These are phyloP conservation scores for Pythium sukuiense DNA, from an alignment of 352 stramenopile genomes.

Conservation along the genomic window DNA sequence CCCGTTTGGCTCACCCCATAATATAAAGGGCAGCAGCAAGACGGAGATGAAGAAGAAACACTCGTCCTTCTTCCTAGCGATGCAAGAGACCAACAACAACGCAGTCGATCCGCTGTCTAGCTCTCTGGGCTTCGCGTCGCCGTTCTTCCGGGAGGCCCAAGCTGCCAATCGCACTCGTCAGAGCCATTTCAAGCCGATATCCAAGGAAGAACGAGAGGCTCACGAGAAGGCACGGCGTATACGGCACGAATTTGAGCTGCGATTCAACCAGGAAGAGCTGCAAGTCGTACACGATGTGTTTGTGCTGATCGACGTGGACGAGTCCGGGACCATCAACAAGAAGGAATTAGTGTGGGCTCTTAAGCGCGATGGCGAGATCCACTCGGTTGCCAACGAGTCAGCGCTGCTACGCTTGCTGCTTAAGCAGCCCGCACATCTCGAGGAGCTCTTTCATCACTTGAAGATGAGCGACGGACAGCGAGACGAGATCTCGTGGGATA, in stretches of 20 bases:
- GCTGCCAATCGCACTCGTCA: not conserved
- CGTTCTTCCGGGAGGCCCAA: constrained; percentile 20
- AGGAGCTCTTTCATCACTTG: constrained; percentile 34
- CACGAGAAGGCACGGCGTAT: constrained; percentile 4
- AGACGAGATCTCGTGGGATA: constrained; percentile 51
- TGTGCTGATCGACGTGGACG: constrained; percentile 60
- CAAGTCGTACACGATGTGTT: constrained; percentile 48
- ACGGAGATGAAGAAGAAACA: constrained; percentile 13
- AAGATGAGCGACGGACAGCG: constrained; percentile 21
- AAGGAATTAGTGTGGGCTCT: constrained; percentile 66
- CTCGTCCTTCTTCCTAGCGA: constrained; percentile 10
- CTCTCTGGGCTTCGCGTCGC: constrained; percentile 31
- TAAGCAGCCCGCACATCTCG: constrained; percentile 47
- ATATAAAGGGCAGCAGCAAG: not conserved
- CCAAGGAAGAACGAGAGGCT: not conserved
- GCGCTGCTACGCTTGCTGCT: constrained; percentile 47
- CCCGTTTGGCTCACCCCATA: not conserved
- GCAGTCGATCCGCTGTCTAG: constrained; percentile 25
- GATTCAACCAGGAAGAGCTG: constrained; percentile 45
- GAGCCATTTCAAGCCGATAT: constrained; percentile 2
- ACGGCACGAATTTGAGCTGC: constrained; percentile 13
- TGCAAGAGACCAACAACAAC: constrained; percentile 18
- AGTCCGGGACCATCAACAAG: constrained; percentile 63
- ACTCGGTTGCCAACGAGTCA: constrained; percentile 45
- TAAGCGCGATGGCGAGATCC: constrained; percentile 57